Evolutionary conservation across 257 asterid species (phyloP), one percentile per base, ranked within the genome.

Genomic region (Primulina huaijiensis): DNA sequence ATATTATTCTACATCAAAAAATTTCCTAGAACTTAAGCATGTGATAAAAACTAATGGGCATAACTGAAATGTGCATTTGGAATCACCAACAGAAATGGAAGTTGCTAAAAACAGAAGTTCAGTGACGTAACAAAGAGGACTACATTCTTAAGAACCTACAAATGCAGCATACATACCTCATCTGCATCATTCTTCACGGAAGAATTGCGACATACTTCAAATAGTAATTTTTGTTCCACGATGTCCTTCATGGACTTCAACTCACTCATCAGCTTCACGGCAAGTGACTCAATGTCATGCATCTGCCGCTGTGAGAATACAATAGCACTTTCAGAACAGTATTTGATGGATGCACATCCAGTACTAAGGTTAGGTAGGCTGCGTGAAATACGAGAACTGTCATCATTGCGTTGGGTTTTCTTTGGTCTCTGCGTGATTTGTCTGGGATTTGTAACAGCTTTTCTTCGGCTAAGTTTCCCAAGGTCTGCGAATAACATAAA

Each of bases 281-380:
- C 86, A 69, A 92, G 81, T 67, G 91, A 79, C 78, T 92, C 98
- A 68, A 87, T 82, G 79, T 88, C 96, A 21, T 81, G 89, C 95
- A 90, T 84, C 86, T 92, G 98, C 77, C 90, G 84, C 81, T 79
- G 91, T 67, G 98, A 88, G 82, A 92, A 92, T 67, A 87, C 90
- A 71, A 92, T 78, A 60, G 96, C 93, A 81, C 88, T 88, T 78
- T 81, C 88, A 11, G 98, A 88, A 81, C 95, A 90, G 67, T 80
- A 77, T 79, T 83, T 82, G 60, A 87, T 78, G 55, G 98, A 90
- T 69, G 90, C 77, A 56, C 90, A 82, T 19, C 82, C 92, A n/a
- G 89, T 83, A 75, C 81, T 93, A 75, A 90, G 74, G 52, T 74
- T 81, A 59, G 92, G 92, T 72, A 82, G 75, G 68, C 81, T 77